phyloP scores from a whole-genome alignment of 169 alveolate species.

The Plasmodium gonderi region DNA sequence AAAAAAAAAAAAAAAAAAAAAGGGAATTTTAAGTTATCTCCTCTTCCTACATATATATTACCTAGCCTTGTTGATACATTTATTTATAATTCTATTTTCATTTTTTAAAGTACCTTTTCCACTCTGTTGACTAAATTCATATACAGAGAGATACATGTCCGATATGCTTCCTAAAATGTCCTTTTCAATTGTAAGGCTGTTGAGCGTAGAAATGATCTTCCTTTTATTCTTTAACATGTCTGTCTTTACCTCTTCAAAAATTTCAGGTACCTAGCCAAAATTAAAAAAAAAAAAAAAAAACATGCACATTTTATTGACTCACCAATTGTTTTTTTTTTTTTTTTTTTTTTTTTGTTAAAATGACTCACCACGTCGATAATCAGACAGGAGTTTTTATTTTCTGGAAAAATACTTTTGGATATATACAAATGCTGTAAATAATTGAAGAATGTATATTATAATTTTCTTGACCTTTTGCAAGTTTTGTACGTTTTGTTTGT shows the following conservation, averaged over 20 bases:
- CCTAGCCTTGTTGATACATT: background rate
- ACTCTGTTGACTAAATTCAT: constrained; percentile 43
- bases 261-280: constrained; percentile 58
- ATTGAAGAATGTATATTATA: background rate
- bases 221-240: constrained; percentile 43
- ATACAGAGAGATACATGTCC: constrained; percentile 32
- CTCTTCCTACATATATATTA: background rate
- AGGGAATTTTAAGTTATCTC: background rate
- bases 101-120: background rate
- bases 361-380: constrained; percentile 54
- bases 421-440: constrained; percentile 49
- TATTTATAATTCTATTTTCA: background rate
- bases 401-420: constrained; percentile 60
- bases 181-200: constrained; percentile 27
- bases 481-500: background rate
- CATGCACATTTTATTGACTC: background rate
- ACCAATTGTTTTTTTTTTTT: background rate
- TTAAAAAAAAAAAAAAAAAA: background rate
- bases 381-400: constrained; percentile 52
- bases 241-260: constrained; percentile 53
- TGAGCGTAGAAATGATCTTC: background rate
- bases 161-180: constrained; percentile 44
- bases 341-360: background rate
- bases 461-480: background rate
- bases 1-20: background rate